phyloP scores from a whole-genome alignment of 345 rosid species.

The Punica granatum region DNA sequence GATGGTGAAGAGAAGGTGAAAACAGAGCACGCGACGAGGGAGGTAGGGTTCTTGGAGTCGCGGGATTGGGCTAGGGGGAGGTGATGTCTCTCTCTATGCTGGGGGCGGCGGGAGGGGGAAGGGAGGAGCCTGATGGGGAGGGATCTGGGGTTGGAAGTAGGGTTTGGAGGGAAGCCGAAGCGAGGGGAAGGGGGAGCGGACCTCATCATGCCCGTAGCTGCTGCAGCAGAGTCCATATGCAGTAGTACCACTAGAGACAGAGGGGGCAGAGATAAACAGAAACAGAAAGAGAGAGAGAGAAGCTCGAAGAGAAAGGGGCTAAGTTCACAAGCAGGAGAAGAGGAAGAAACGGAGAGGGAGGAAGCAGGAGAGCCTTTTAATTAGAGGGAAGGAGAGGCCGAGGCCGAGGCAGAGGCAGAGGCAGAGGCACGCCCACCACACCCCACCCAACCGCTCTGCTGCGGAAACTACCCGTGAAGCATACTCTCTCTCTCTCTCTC shows the following conservation, averaged over 20 bases:
- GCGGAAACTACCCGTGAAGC: no score
- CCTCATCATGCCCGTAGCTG: slow-evolving; percentile 23
- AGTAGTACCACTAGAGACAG: no score
- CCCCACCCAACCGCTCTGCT: background rate
- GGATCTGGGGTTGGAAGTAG: slow-evolving; percentile 14
- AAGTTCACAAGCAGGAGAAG: background rate
- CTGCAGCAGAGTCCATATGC: slow-evolving; percentile 31
- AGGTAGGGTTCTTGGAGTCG: slow-evolving; percentile 5
- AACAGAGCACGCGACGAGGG: slow-evolving; percentile 51
- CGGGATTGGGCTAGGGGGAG: slow-evolving; percentile 20
- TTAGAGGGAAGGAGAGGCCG: background rate
- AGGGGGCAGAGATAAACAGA: background rate
- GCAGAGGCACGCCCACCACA: no score
- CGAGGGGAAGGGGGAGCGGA: slow-evolving; percentile 15
- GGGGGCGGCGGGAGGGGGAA: slow-evolving; percentile 20
- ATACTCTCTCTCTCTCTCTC: no score
- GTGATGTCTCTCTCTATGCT: no score
- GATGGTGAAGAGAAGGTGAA: slow-evolving; percentile 39
- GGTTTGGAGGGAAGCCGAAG: slow-evolving; percentile 23
- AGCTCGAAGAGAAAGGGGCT: slow-evolving; percentile 4
- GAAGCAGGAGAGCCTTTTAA: no score
- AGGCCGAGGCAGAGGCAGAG: no score
- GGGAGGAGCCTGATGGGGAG: slow-evolving; percentile 20
- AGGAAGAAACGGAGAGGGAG: background rate
- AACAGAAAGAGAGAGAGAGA: slow-evolving; percentile 11